Conservation (phyloP, 768 basidiomycete species). For the Panaeolus cyanescens region DNA sequence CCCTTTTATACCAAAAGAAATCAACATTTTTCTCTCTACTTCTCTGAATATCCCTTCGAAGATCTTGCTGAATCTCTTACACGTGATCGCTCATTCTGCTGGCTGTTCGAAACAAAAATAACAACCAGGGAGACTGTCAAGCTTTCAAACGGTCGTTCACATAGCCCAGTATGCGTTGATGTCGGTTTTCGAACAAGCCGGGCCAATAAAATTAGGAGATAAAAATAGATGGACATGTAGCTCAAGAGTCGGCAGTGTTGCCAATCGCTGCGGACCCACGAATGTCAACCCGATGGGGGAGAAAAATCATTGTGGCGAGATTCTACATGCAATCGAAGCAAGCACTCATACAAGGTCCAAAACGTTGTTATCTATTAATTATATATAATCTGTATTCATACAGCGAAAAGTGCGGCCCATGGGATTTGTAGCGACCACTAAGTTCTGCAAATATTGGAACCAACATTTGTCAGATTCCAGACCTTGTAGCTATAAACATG, state of each 20-base stretch:
- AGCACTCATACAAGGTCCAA: no score
- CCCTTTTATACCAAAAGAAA: constrained; percentile 9
- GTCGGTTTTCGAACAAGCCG: neutral
- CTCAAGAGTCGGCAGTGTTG: neutral
- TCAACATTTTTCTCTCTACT: constrained; percentile 2
- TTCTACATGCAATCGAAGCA: no score
- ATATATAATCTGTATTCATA: no score
- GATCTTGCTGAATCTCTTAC: neutral
- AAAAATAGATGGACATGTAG: neutral
- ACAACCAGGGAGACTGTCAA: neutral
- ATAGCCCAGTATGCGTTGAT: neutral
- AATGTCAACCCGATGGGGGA: no score
- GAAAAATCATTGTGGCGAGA: no score
- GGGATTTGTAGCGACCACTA: no score
- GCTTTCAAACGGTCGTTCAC: neutral
- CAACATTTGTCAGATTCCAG: no score
- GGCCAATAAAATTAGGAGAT: neutral
- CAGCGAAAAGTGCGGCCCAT: no score
- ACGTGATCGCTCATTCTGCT: neutral
- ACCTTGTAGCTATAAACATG: no score
- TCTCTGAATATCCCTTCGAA: neutral
- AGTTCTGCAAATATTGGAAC: no score
- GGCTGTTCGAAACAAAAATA: constrained; percentile 1
- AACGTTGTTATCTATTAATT: no score
- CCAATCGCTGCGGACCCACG: no score